Percentiles rank a stretch among this genome's conserved stretches.
phyloP scores from a whole-genome alignment of 2,329 filamentous ascomycete species.

The Colletotrichum falcatum region DNA sequence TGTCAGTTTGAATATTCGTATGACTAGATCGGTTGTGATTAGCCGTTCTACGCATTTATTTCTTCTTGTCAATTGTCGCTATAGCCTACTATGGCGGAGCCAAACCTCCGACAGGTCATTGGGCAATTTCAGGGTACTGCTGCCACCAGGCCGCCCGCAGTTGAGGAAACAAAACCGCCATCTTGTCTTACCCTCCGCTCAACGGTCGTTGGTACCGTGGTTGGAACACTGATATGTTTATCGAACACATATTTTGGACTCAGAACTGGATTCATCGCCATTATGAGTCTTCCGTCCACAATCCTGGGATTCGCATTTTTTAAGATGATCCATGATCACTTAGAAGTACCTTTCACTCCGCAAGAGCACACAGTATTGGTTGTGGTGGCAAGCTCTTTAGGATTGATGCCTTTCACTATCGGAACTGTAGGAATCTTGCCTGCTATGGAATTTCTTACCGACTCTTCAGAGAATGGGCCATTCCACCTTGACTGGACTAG shows the following conservation, averaged over 20 bases:
- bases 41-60: not conserved
- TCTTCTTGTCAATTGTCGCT: not conserved
- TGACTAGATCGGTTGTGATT: not conserved
- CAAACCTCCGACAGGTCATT: too few relatives aligned
- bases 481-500: conserved; percentile 1
- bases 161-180: not conserved
- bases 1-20: not conserved
- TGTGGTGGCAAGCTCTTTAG: conserved; percentile 10
- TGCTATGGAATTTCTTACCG: conserved; percentile 11
- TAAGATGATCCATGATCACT: not conserved
- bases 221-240: conserved; percentile 1
- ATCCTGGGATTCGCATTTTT: conserved; percentile 9
- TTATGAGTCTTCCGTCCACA: conserved; percentile 5
- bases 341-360: not conserved
- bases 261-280: conserved; percentile 9
- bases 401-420: conserved; percentile 15
- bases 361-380: not conserved
- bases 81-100: not conserved
- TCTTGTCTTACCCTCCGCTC: not conserved
- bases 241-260: conserved; percentile 15
- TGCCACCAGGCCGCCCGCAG: not conserved
- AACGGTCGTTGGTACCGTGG: not conserved
- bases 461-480: not conserved
- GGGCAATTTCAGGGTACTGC: not conserved
- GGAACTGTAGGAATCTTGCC: conserved; percentile 7